These are phyloP conservation scores for Rubia peregrina DNA, from an alignment of 305 asterid species.

Conservation along the genomic window DNA sequence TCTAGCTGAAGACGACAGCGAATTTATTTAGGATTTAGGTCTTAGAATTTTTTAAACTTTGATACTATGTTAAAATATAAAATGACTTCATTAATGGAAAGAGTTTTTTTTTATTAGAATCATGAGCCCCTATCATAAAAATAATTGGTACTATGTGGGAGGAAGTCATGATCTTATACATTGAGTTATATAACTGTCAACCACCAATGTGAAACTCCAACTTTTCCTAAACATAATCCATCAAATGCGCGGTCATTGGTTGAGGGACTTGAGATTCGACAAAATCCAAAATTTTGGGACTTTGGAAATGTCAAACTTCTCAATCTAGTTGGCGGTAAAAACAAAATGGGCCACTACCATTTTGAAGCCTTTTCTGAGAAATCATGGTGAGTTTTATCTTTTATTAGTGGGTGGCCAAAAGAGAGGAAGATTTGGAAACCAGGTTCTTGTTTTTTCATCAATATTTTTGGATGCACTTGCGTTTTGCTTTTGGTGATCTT, in stretches of 20 bases:
- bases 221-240: too few relatives aligned
- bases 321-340: conserved; percentile 1
- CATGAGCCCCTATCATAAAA: too few relatives aligned
- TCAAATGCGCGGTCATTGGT: background rate
- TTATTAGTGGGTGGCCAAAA: conserved; percentile 5
- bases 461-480: background rate
- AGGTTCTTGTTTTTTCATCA: background rate
- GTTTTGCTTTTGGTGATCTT: background rate
- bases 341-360: conserved; percentile 14
- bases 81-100: too few relatives aligned
- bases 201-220: too few relatives aligned
- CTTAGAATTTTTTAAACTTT: too few relatives aligned
- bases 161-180: too few relatives aligned
- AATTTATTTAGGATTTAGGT: too few relatives aligned
- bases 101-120: too few relatives aligned
- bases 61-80: too few relatives aligned
- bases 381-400: conserved; percentile 4
- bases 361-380: conserved; percentile 8
- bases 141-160: too few relatives aligned
- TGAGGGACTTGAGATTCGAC: background rate
- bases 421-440: background rate
- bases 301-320: conserved; percentile 17
- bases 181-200: too few relatives aligned
- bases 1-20: too few relatives aligned
- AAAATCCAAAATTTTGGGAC: conserved; percentile 14